Conservation (phyloP, 179 eudicot genomes). For the Corrigiola litoralis region DNA sequence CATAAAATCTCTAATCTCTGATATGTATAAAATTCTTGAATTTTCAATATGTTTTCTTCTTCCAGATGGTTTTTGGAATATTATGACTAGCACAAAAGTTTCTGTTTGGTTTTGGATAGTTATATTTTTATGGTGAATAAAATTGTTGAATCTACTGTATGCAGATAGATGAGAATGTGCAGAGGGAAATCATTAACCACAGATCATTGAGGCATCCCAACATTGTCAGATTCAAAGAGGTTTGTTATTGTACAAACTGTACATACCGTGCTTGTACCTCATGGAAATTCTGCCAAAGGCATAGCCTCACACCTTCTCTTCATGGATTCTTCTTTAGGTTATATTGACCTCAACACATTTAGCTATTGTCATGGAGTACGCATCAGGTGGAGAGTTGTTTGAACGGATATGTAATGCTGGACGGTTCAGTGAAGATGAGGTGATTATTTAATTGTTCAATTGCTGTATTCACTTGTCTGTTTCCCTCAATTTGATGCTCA, state of each 20-base stretch:
- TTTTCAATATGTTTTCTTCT: no score
- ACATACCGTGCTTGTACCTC: background rate
- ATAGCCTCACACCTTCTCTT: background rate
- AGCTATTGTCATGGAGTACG: conserved; percentile 95
- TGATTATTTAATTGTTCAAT: conserved; percentile 2
- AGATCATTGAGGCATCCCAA: conserved; percentile 89
- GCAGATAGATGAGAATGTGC: conserved; percentile 95
- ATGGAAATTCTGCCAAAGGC: background rate
- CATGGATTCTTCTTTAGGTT: conserved; percentile 36
- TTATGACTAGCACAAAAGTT: no score
- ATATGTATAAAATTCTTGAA: no score
- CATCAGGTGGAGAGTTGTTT: conserved; percentile 91
- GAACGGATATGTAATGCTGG: conserved; percentile 95
- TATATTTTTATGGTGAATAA: no score
- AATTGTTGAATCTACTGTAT: background rate
- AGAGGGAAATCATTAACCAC: conserved; percentile 86
- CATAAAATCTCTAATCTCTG: no score
- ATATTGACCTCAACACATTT: conserved; percentile 86
- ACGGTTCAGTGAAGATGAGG: conserved; percentile 95
- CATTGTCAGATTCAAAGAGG: conserved; percentile 91
- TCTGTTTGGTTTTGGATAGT: no score
- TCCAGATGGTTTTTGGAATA: no score
- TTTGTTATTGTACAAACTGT: conserved; percentile 13
- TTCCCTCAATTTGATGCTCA: background rate
- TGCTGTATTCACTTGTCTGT: background rate